Conservation (phyloP, 2,329 filamentous ascomycete genomes). For the Aspergillus tubingensis region DNA sequence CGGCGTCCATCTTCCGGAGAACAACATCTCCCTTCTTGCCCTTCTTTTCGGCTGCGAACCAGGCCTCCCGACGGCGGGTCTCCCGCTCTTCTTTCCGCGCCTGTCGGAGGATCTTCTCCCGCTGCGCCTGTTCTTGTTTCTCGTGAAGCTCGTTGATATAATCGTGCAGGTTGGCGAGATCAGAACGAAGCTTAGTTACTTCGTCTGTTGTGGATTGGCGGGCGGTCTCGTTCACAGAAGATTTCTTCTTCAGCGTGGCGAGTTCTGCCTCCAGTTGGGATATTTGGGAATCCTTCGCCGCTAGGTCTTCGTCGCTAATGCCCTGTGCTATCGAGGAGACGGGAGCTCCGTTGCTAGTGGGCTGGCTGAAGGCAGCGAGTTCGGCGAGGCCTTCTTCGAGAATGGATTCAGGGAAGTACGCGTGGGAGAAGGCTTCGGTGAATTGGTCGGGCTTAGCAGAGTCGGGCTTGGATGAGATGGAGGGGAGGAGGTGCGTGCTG, state of each 20-base stretch:
- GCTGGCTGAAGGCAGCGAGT: conserved; percentile 31
- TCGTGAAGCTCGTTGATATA: conserved; percentile 42
- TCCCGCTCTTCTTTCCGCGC: conserved; percentile 44
- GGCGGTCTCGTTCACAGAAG: conserved; percentile 37
- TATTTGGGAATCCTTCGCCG: conserved; percentile 30
- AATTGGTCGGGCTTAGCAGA: conserved; percentile 29
- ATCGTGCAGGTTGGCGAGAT: conserved; percentile 38
- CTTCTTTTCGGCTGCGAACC: conserved; percentile 48
- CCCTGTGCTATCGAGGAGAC: conserved; percentile 13
- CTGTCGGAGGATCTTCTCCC: conserved; percentile 36
- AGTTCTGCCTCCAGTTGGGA: conserved; percentile 44
- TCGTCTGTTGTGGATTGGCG: conserved; percentile 39
- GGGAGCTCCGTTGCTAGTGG: conserved; percentile 27
- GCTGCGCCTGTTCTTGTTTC: conserved; percentile 38
- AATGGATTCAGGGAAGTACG: conserved; percentile 41
- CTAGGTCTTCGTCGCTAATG: conserved; percentile 18
- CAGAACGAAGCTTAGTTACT: conserved; percentile 39
- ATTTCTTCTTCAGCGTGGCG: conserved; percentile 40
- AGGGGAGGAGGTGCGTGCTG: conserved; percentile 39
- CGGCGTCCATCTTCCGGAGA: conserved; percentile 42
- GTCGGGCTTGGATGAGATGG: conserved; percentile 14
- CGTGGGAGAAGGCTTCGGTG: conserved; percentile 40
- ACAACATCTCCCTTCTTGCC: conserved; percentile 44
- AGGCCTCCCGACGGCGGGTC: conserved; percentile 44
- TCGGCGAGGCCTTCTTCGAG: conserved; percentile 46